A percentile compares a stretch with the other conserved stretches of the same genome.
Conservation (phyloP, 306 rosid species). For the Acacia acuminata region DNA sequence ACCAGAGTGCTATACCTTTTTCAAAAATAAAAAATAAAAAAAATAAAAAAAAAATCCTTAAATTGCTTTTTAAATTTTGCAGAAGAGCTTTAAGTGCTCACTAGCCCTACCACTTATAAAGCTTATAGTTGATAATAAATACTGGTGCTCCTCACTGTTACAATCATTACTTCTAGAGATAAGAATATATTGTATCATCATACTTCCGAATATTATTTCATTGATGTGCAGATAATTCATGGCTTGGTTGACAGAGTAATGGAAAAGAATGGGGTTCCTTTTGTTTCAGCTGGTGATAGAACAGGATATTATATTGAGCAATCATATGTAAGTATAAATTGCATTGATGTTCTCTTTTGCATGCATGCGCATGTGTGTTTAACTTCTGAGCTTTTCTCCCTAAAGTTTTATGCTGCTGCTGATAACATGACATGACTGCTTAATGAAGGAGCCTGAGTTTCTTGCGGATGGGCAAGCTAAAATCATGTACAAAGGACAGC, state of each 20-base stretch:
- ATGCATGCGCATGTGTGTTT: not conserved
- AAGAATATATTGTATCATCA: not conserved
- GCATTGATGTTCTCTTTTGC: not conserved
- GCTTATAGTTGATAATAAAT: slow-evolving; percentile 14
- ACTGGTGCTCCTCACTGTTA: slow-evolving; percentile 1
- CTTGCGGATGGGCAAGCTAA: slow-evolving; percentile 83
- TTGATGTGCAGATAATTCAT: slow-evolving; percentile 73
- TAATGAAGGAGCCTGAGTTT: slow-evolving; percentile 85
- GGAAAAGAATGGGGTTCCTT: slow-evolving; percentile 73
- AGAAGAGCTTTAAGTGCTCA: not conserved
- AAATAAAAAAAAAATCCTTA: not conserved
- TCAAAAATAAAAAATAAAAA: too few species aligned
- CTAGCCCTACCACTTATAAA: not conserved
- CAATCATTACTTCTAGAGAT: not conserved
- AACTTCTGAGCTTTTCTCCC: slow-evolving; percentile 7
- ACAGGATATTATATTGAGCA: slow-evolving; percentile 62
- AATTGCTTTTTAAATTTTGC: not conserved
- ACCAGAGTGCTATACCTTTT: not conserved
- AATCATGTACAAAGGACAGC: slow-evolving; percentile 64
- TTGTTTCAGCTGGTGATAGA: slow-evolving; percentile 61
- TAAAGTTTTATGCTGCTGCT: not conserved
- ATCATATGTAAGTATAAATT: slow-evolving; percentile 63
- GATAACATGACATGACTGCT: slow-evolving; percentile 19
- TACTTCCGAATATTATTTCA: slow-evolving; percentile 14
- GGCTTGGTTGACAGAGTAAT: slow-evolving; percentile 89